These are phyloP conservation scores for Tolypocladium guangdongense DNA, from an alignment of 2,329 filamentous ascomycete genomes.

Conservation along the genomic window DNA sequence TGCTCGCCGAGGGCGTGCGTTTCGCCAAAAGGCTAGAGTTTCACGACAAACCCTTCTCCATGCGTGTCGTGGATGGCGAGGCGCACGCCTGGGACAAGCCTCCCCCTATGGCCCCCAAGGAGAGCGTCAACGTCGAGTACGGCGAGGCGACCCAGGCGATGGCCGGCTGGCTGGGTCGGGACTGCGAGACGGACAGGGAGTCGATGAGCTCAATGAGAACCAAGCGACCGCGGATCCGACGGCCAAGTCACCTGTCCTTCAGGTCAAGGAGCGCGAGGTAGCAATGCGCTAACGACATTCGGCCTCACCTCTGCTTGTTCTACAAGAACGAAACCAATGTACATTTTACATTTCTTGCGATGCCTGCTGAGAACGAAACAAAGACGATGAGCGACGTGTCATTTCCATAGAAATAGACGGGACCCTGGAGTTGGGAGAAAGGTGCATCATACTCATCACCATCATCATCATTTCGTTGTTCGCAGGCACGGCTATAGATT, in stretches of 20 bases:
- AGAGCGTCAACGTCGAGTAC: slow-evolving; percentile 34
- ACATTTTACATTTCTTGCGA: background rate
- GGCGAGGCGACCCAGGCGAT: slow-evolving; percentile 29
- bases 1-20: slow-evolving; percentile 47
- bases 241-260: slow-evolving; percentile 19
- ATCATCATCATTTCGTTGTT: background rate
- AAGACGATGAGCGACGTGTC: too few species aligned
- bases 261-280: slow-evolving; percentile 21
- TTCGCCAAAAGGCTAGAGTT: slow-evolving; percentile 47
- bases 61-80: slow-evolving; percentile 34
- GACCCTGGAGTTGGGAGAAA: background rate
- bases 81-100: slow-evolving; percentile 40
- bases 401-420: too few species aligned
- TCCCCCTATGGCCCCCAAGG: slow-evolving; percentile 30
- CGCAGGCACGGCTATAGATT: background rate
- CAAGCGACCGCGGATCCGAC: slow-evolving; percentile 19
- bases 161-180: slow-evolving; percentile 28
- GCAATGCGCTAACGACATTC: background rate
- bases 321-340: background rate
- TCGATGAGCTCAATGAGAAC: slow-evolving; percentile 23
- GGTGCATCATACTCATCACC: background rate
- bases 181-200: slow-evolving; percentile 24
- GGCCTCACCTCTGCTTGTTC: background rate
- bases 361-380: background rate
- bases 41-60: slow-evolving; percentile 20